Percentiles rank a stretch among this genome's conserved stretches.
Evolutionary conservation across 2,329 filamentous ascomycete species (phyloP).

Genomic region (Aspergillus quadrilineatus): DNA sequence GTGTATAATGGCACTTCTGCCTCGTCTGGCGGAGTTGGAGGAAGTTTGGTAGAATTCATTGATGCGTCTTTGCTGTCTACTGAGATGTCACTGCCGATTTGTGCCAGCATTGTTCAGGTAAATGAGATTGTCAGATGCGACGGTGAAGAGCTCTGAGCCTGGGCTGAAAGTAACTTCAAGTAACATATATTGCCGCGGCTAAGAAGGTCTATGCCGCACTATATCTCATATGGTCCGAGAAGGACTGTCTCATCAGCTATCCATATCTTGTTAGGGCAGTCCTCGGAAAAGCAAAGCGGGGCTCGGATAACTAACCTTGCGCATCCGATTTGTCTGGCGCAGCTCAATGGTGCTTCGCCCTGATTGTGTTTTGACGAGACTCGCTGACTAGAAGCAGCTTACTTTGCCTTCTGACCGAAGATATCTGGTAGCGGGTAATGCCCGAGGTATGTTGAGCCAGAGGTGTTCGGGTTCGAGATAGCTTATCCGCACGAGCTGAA

Average conservation of each 20-base stretch:
- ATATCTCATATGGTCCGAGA: neutral
- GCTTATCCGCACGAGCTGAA: neutral
- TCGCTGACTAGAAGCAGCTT: too few relatives aligned
- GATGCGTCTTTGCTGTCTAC: neutral
- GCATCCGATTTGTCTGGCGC: neutral
- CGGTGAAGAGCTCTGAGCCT: neutral
- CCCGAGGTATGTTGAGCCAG: too few relatives aligned
- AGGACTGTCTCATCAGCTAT: neutral
- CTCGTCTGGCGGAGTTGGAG: constrained; percentile 13
- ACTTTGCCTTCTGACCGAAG: too few relatives aligned
- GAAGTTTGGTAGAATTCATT: neutral
- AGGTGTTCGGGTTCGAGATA: too few relatives aligned
- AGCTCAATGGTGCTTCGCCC: too few relatives aligned
- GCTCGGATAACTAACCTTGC: constrained; percentile 2
- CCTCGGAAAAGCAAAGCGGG: constrained; percentile 7
- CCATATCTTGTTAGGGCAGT: neutral
- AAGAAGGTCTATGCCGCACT: neutral
- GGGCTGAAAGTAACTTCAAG: neutral
- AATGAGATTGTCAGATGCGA: neutral
- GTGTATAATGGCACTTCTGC: constrained; percentile 1
- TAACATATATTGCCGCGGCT: neutral
- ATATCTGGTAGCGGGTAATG: too few relatives aligned
- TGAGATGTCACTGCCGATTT: neutral
- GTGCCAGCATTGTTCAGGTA: constrained; percentile 5
- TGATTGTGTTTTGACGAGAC: too few relatives aligned